phyloP scores from a whole-genome alignment of 129 eudicot species.

The sunflower (Helianthus annuus) region HanXRQr2.0-SUNRISE NC_035446.2:28392735-28393234 shows the following conservation, averaged over 20 bases:
- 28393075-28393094: background rate
- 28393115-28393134: conserved; percentile 63
- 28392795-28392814: too few relatives aligned
- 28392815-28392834: too few relatives aligned
- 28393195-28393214: conserved; percentile 34
- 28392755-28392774: background rate
- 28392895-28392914: background rate
- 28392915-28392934: background rate
- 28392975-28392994: background rate
- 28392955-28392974: background rate
- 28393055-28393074: background rate
- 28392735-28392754: background rate
- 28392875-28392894: background rate
- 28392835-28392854: too few relatives aligned
- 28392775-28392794: background rate
- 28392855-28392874: too few relatives aligned
- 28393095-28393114: conserved; percentile 46
- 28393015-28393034: background rate
- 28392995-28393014: background rate
- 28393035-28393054: background rate
- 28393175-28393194: conserved; percentile 43
- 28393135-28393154: conserved; percentile 49
- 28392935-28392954: background rate
- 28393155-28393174: conserved; percentile 55
- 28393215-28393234: conserved; percentile 34